These are phyloP conservation scores for Moricandia moricandioides DNA, from an alignment of 345 rosid species.

Conservation along the genomic window DNA sequence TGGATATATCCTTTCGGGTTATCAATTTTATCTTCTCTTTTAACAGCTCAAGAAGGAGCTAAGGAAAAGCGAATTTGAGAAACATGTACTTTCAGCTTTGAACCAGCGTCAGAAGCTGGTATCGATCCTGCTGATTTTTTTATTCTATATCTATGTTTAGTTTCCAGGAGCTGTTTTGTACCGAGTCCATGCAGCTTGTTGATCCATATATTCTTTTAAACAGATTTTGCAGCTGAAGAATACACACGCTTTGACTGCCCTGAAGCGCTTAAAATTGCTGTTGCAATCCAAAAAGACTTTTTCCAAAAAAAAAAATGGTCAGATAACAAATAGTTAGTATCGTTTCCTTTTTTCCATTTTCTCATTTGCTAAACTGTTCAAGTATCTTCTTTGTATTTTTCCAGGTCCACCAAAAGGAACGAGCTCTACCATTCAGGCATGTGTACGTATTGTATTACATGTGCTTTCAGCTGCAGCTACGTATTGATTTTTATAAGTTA, in stretches of 20 bases:
- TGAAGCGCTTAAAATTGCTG: constrained; percentile 52
- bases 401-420: constrained; percentile 49
- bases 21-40: constrained; percentile 7
- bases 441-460: background rate
- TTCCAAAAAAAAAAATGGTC: constrained; percentile 35
- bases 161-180: background rate
- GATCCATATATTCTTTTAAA: constrained; percentile 11
- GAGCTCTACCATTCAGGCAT: constrained; percentile 43
- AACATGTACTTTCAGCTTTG: constrained; percentile 54
- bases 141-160: background rate
- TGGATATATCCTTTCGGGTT: too few relatives aligned
- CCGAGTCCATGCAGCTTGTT: background rate
- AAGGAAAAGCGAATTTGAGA: constrained; percentile 61
- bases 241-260: constrained; percentile 61
- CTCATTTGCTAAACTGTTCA: constrained; percentile 21
- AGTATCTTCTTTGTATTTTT: background rate
- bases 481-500: background rate
- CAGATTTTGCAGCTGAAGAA: constrained; percentile 79
- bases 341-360: background rate
- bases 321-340: constrained; percentile 37
- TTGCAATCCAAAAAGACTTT: constrained; percentile 49
- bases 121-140: background rate
- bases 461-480: constrained; percentile 21
- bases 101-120: constrained; percentile 74
- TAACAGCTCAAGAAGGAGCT: constrained; percentile 80